These are phyloP conservation scores for Thermoascus crustaceus DNA, from an alignment of 2,329 filamentous ascomycete species.

Conservation along the genomic window DNA sequence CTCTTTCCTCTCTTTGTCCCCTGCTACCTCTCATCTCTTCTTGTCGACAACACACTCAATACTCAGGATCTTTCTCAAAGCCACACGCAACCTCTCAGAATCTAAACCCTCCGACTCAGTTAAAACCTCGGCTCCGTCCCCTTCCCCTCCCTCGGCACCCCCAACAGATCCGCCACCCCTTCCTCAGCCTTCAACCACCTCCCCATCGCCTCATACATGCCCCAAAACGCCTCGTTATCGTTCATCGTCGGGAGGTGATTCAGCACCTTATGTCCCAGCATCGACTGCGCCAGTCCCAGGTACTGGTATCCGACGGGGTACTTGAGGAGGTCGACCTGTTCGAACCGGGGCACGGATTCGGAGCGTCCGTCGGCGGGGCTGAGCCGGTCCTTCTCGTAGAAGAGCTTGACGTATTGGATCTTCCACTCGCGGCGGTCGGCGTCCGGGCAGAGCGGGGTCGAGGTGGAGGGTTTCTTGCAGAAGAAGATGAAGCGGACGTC, in stretches of 20 bases:
- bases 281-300: constrained; percentile 41
- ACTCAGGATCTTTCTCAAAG: too few species aligned
- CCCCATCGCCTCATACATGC: constrained; percentile 40
- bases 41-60: too few species aligned
- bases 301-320: constrained; percentile 42
- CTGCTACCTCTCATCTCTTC: too few species aligned
- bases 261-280: constrained; percentile 40
- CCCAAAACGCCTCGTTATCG: constrained; percentile 26
- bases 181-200: constrained; percentile 33
- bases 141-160: neutral
- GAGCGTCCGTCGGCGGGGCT: constrained; percentile 41
- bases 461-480: constrained; percentile 24
- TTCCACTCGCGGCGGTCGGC: constrained; percentile 21
- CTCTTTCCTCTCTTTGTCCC: too few species aligned
- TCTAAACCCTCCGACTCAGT: too few species aligned
- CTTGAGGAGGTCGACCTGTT: constrained; percentile 28
- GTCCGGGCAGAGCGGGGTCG: constrained; percentile 27
- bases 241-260: constrained; percentile 23
- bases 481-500: constrained; percentile 46
- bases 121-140: neutral
- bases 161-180: constrained; percentile 5
- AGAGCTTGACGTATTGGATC: constrained; percentile 1
- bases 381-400: constrained; percentile 30
- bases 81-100: too few species aligned
- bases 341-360: constrained; percentile 31